Percentiles rank a stretch among this genome's conserved stretches.
Evolutionary conservation across 108 stramenopile genomes (phyloP).

Genomic region (Cyclotella cryptica): DNA sequence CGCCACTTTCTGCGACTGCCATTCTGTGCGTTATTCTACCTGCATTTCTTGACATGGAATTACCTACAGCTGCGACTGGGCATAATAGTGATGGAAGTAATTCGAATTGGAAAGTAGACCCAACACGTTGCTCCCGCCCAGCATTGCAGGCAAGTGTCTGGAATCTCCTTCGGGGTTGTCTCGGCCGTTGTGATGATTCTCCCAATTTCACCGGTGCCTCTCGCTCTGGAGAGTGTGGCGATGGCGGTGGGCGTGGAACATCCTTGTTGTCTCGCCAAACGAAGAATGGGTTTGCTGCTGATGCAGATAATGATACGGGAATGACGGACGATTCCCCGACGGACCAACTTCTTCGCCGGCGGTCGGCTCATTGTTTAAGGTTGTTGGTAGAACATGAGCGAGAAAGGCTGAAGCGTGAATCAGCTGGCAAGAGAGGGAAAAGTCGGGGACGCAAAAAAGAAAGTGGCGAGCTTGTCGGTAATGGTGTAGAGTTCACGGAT

Average conservation of each 20-base stretch:
- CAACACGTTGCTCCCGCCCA: constrained; percentile 27
- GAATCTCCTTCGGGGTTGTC: constrained; percentile 61
- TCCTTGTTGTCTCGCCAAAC: constrained; percentile 34
- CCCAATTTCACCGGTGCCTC: constrained; percentile 32
- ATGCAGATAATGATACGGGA: neutral
- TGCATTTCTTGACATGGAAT: constrained; percentile 44
- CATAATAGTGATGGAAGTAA: neutral
- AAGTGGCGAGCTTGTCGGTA: neutral
- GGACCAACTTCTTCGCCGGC: constrained; percentile 63
- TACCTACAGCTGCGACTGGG: constrained; percentile 23
- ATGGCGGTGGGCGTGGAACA: constrained; percentile 22
- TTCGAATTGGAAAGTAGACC: neutral
- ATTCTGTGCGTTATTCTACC: constrained; percentile 68
- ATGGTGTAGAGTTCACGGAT: constrained; percentile 2
- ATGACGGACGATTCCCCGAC: constrained; percentile 6
- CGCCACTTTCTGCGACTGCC: constrained; percentile 60
- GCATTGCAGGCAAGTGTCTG: constrained; percentile 54
- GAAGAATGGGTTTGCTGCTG: neutral
- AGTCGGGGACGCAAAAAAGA: constrained; percentile 4
- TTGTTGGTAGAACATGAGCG: constrained; percentile 48
- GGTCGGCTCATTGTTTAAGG: constrained; percentile 67
- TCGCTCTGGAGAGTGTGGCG: constrained; percentile 4
- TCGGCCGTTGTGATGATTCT: constrained; percentile 54
- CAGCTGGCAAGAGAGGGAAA: constrained; percentile 2
- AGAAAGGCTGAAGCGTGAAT: neutral